A percentile compares a stretch with the other conserved stretches of the same genome.
Conservation (phyloP, 225 moss, liverwort and hornwort genomes). For the Bryoerythrophyllum caledonicum region DNA sequence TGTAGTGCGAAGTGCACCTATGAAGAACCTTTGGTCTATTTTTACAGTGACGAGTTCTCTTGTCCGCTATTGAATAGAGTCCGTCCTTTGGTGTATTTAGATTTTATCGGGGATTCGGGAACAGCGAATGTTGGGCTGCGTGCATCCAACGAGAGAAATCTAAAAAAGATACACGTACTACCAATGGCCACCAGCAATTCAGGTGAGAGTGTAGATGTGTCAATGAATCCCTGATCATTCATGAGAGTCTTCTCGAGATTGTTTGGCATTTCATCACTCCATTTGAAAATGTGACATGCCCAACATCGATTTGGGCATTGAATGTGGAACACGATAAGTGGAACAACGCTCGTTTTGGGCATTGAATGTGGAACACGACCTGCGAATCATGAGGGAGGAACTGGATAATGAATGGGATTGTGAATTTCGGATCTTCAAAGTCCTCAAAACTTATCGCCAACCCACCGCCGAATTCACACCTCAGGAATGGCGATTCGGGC, state of each 20-base stretch:
- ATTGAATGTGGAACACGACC: too few species aligned
- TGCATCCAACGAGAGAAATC: not conserved
- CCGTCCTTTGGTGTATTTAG: rapidly evolving
- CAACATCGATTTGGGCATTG: not conserved
- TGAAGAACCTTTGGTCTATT: not conserved
- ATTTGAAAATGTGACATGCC: not conserved
- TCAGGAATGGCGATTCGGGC: not conserved
- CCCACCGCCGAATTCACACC: not conserved
- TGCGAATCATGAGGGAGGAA: not conserved
- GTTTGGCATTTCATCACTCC: too few species aligned
- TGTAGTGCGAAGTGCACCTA: too few species aligned
- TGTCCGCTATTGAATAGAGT: not conserved
- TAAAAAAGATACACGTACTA: not conserved
- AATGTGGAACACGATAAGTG: not conserved
- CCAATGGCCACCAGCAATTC: not conserved
- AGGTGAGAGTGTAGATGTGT: not conserved
- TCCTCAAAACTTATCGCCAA: not conserved
- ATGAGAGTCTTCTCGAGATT: too few species aligned
- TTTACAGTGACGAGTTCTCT: not conserved
- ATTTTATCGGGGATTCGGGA: not conserved
- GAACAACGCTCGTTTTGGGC: too few species aligned
- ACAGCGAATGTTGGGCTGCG: too few species aligned
- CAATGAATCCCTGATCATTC: not conserved
- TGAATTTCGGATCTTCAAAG: not conserved
- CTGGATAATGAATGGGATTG: rapidly evolving